phyloP scores from a whole-genome alignment of 2,329 filamentous ascomycete genomes.

The Calonectria montana region DNA sequence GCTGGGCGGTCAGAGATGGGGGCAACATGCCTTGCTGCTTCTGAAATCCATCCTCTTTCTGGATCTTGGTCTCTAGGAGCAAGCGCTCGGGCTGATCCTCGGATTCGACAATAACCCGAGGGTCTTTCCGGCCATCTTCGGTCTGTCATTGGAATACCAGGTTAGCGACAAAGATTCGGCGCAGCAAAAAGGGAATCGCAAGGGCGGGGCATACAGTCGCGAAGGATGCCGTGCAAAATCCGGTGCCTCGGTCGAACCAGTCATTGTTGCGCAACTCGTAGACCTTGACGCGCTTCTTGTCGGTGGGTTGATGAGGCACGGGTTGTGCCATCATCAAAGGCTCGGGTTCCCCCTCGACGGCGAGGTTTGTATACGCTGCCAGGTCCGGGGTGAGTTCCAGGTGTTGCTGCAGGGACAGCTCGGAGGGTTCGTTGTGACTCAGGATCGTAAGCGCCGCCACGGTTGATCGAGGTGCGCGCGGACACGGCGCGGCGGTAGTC shows the following conservation, averaged over 20 bases:
- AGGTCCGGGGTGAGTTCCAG: conserved; percentile 67
- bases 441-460: conserved; percentile 70
- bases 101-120: conserved; percentile 89
- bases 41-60: conserved; percentile 95
- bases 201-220: conserved; percentile 70
- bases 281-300: conserved; percentile 91
- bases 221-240: conserved; percentile 87
- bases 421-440: conserved; percentile 62
- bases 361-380: conserved; percentile 61
- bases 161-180: conserved; percentile 41
- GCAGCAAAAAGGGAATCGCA: conserved; percentile 22
- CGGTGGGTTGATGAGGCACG: conserved; percentile 75
- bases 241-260: conserved; percentile 98
- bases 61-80: conserved; percentile 88
- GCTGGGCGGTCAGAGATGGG: conserved; percentile 18
- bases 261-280: conserved; percentile 99
- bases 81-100: conserved; percentile 89
- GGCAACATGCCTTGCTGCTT: conserved; percentile 86
- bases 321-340: conserved; percentile 78
- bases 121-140: conserved; percentile 78
- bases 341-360: conserved; percentile 66
- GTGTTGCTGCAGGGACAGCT: conserved; percentile 71
- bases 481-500: conserved; percentile 39
- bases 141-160: conserved; percentile 51
- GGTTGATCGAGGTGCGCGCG: conserved; percentile 51